These are phyloP conservation scores for Funneliformis mosseae DNA, from an alignment of 192 early-diverging fungal species.

Conservation along the genomic window DNA sequence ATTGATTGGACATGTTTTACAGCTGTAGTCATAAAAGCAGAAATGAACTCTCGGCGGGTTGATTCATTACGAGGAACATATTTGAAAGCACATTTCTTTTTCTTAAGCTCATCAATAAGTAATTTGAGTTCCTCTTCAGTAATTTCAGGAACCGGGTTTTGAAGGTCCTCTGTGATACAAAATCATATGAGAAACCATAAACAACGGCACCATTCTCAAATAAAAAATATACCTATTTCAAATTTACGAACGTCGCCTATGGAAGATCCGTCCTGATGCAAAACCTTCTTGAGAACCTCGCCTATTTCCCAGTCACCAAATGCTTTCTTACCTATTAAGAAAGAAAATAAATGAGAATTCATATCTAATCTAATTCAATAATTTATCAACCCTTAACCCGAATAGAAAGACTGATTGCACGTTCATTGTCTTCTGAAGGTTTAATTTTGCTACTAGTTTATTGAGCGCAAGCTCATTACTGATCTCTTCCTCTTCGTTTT, in stretches of 20 bases:
- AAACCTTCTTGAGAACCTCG: slow-evolving; percentile 6
- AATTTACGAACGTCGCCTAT: neutral
- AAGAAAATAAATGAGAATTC: slow-evolving; percentile 8
- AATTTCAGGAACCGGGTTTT: neutral
- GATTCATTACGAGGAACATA: neutral
- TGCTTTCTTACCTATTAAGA: slow-evolving; percentile 15
- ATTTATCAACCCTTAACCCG: neutral
- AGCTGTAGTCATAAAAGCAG: neutral
- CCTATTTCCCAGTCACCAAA: slow-evolving; percentile 20
- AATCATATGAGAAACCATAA: no score
- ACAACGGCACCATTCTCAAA: neutral
- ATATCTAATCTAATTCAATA: neutral
- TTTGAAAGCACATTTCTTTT: neutral
- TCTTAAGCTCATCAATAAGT: slow-evolving; percentile 2
- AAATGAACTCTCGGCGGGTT: slow-evolving; percentile 5
- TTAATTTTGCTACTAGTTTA: neutral
- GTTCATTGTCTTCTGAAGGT: neutral
- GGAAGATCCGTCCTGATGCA: neutral
- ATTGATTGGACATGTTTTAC: neutral
- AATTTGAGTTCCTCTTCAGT: neutral
- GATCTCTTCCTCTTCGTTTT: neutral
- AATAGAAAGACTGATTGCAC: neutral
- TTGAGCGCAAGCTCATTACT: neutral
- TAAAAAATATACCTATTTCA: slow-evolving; percentile 12
- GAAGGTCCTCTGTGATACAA: neutral